A percentile compares a stretch with the other conserved stretches of the same genome.
Conservation (phyloP, 2,329 filamentous ascomycete genomes). For the Amphichorda felina region DNA sequence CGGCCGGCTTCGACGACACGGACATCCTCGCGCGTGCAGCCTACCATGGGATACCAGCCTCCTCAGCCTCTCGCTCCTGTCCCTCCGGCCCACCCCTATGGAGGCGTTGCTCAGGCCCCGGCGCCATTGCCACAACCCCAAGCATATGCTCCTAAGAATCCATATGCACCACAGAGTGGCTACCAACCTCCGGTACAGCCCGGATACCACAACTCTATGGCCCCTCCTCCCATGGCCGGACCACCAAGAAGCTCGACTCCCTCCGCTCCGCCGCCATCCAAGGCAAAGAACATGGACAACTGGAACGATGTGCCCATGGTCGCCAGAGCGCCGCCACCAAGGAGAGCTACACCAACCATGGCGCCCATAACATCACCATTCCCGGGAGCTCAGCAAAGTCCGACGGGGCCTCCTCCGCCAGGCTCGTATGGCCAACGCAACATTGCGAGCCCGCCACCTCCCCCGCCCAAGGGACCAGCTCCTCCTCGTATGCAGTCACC, state of each 20-base stretch:
- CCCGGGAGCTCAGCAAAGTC: slow-evolving; percentile 45
- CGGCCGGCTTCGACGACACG: slow-evolving; percentile 17
- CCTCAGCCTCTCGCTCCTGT: slow-evolving; percentile 21
- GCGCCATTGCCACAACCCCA: slow-evolving; percentile 12
- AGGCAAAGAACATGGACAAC: slow-evolving; percentile 58
- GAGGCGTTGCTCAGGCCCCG: slow-evolving; percentile 9
- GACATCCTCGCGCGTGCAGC: slow-evolving; percentile 27
- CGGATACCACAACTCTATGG: slow-evolving; percentile 22
- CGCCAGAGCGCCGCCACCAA: slow-evolving; percentile 56
- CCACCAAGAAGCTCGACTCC: slow-evolving; percentile 50
- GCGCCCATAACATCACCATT: slow-evolving; percentile 67
- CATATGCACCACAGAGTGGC: slow-evolving; percentile 18
- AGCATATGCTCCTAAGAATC: slow-evolving; percentile 2
- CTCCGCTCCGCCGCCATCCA: slow-evolving; percentile 58
- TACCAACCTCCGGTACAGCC: slow-evolving; percentile 41
- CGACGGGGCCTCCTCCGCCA: slow-evolving; percentile 45
- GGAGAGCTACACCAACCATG: slow-evolving; percentile 62
- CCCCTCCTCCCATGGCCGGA: slow-evolving; percentile 21
- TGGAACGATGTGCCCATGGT: slow-evolving; percentile 97
- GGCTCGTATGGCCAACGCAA: slow-evolving; percentile 48
- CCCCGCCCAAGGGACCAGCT: slow-evolving; percentile 70
- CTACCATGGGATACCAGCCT: slow-evolving; percentile 34
- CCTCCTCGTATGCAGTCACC: slow-evolving; percentile 65
- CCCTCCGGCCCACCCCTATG: slow-evolving; percentile 19
- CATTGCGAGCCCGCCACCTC: slow-evolving; percentile 61